Base-by-base conservation (phyloP, 208 protist species). In the Acanthamoeba castellanii region DNA sequence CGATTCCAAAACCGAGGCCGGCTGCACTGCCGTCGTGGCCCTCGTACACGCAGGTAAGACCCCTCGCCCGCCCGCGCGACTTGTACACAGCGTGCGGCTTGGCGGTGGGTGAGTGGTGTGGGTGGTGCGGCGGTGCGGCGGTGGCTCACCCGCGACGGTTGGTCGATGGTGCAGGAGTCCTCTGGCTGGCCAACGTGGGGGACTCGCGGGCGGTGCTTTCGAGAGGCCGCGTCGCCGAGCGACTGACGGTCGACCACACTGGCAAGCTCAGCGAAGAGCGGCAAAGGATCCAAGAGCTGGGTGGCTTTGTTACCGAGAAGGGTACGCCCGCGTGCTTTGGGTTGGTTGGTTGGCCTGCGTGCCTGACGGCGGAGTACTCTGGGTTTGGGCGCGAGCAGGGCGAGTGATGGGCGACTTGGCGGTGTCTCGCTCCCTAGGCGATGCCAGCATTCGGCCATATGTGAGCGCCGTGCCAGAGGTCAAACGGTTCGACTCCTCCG, bases 261-360 rank as follows among this genome's bases (percentile, higher is more conserved):
- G 68, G 68, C 42, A 45, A 52, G 64, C 64, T 94, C 20, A 84
- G 68, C 70, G 64, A 78, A 64, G 90, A 94, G 52, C 64, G 90
- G 42, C 52, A 94, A 45, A 50, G 90, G 9, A 94, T 94, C 64
- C 64, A 85, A 84, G 70, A 84, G 52, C 61, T 94, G 64, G 90
- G 90, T 50, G 90, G 90, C 70, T 94, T 94, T 94, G 90, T 94
- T 4, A 85, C 90, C 25, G 90, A 94, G 34, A 94, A 94, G 25
- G 90, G 88, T 78, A 22, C 34, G 61, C 34, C 25, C 52, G 22
- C 27, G n/a, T 68, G 18, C 3, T 68, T 9, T 91, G 47, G 5
- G 18, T 25, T 72, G 16, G 18, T 37, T 11, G 20, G 37, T 37
- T 37, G 37, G 37, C 37, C 37, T 37, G 37, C 37, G 78, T 13